Conservation (phyloP, 306 rosid genomes). For the Amphicarpaea edgeworthii region DNA sequence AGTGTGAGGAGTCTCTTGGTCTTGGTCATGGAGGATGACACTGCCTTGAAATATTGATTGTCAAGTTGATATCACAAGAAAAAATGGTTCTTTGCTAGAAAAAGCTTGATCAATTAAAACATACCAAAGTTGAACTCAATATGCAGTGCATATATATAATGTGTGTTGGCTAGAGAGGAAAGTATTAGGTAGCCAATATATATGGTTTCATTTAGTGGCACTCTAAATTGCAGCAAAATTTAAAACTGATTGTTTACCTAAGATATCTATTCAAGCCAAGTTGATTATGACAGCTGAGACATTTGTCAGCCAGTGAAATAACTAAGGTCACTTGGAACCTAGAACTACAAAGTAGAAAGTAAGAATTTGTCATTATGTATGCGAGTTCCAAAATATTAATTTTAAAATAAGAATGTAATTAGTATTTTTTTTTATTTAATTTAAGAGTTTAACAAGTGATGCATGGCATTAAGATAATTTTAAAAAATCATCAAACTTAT, state of each 20-base stretch:
- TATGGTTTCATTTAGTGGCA: neutral
- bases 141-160: neutral
- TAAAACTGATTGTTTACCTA: constrained; percentile 31
- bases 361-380: neutral
- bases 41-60: neutral
- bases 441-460: no score
- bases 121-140: neutral
- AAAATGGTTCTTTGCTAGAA: neutral
- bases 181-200: constrained; percentile 38
- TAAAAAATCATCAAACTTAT: no score
- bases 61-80: constrained; percentile 3
- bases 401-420: neutral
- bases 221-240: neutral
- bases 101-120: neutral
- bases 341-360: no score
- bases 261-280: constrained; percentile 2
- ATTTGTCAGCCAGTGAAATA: constrained; percentile 4
- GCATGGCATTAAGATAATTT: no score
- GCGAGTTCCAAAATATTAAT: no score
- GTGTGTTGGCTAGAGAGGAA: neutral
- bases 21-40: constrained; percentile 37
- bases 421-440: no score
- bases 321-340: neutral
- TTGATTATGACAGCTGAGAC: constrained; percentile 7
- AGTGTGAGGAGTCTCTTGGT: constrained; percentile 31